Evolutionary conservation across 805 yeast species (phyloP), one percentile per base, ranked within the genome.

Genomic region (Candida railenensis): DNA sequence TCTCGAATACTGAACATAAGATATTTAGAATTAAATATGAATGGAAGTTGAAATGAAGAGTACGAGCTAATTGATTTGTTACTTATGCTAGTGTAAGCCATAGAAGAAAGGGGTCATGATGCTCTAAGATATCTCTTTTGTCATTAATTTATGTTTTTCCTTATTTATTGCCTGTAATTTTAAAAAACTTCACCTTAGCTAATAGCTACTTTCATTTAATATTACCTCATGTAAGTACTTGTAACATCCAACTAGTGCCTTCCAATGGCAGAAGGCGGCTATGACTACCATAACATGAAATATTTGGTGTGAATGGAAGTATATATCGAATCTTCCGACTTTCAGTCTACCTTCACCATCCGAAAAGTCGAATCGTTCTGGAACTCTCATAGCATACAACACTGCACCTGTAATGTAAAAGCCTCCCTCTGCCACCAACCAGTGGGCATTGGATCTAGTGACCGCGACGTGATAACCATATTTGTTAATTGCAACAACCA

Each of bases 301-400:
- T 8, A 89, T 75, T 59, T 89, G 96, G 61, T 89, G 97, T 4
- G 95, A 85, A 53, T 87, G 86, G 1, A 96, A 96, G 64, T 80
- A 74, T 9, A 80, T 56, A 54, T 89, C 96, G 59, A 76, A 87
- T 18, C 34, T 53, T 2, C 73, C 73, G 1, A 55, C 47, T 9
- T 47, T 15, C 2, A 57, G 53, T 4, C 38, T 43, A 47, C 9
- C 44, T 40, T 9, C 34, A 45, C 11, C 34, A 12, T 36, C 12
- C 14, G 14, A 9, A 18, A 15, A 12, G 20, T 38, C 36, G 40
- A 4, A 69, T 42, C 86, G 71, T 59, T 90, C 97, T 0, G 97
- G 97, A 30, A 87, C 62, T 49, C 97, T 72, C 20, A 74, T 61
- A 0, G 95, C 96, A 62, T 90, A 90, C 44, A 91, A 63, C 2